Evolutionary conservation across 164 flowering plant species (phyloP).

Genomic region (Nelumbo lutea): DNA sequence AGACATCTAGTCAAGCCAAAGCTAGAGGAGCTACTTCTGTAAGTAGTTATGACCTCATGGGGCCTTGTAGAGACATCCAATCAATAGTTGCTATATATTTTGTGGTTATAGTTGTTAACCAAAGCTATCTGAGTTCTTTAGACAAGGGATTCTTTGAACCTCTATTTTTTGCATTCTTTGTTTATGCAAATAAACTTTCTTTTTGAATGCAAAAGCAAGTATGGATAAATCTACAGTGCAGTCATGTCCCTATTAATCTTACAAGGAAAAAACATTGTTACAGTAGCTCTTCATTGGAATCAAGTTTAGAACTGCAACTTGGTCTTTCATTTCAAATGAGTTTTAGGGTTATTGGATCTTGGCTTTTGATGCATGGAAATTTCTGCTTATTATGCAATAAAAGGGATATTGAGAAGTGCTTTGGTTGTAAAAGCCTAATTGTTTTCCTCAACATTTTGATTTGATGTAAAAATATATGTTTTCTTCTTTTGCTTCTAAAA

Average conservation of each 20-base stretch:
- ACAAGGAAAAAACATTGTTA: too few species aligned
- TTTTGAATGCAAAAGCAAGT: too few species aligned
- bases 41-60: slow-evolving; percentile 28
- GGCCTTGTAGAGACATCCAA: not conserved
- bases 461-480: not conserved
- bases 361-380: not conserved
- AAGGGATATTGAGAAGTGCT: not conserved
- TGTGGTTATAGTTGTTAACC: too few species aligned
- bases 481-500: not conserved
- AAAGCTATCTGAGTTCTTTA: not conserved
- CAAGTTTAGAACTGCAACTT: not conserved
- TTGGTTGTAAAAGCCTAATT: not conserved
- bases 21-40: slow-evolving; percentile 81
- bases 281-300: too few species aligned
- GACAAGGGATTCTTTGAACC: not conserved
- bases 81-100: not conserved
- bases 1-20: slow-evolving; percentile 91
- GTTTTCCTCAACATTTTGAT: not conserved
- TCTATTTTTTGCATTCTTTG: not conserved
- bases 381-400: not conserved
- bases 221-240: too few species aligned
- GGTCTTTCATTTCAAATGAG: not conserved
- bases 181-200: not conserved
- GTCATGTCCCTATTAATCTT: too few species aligned
- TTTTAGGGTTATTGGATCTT: not conserved